These are phyloP conservation scores for Penicillium frequentans DNA, from an alignment of 2,329 filamentous ascomycete species.

Conservation along the genomic window DNA sequence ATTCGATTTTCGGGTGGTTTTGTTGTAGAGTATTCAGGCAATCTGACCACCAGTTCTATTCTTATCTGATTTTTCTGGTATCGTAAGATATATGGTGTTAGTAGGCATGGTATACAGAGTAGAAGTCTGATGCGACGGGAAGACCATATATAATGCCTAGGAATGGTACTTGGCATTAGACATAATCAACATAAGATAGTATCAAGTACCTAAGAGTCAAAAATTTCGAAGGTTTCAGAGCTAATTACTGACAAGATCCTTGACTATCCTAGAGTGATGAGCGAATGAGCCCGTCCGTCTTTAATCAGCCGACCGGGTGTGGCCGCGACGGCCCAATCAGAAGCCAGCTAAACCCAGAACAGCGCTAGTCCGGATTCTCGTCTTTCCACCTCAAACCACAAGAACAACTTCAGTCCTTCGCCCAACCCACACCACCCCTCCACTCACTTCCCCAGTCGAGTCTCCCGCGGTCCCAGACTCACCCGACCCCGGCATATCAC, in stretches of 20 bases:
- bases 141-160: neutral
- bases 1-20: slow-evolving; percentile 5
- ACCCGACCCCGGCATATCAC: slow-evolving; percentile 15
- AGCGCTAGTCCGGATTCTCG: slow-evolving; percentile 39
- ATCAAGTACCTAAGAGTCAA: neutral
- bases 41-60: slow-evolving; percentile 2
- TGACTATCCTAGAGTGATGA: slow-evolving; percentile 11
- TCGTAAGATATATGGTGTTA: neutral
- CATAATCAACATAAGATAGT: too few relatives aligned
- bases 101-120: neutral
- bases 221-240: neutral
- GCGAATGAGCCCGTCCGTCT: slow-evolving; percentile 18
- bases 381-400: slow-evolving; percentile 44
- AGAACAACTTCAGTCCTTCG: slow-evolving; percentile 33
- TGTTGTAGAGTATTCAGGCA: slow-evolving; percentile 5
- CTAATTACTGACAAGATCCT: neutral
- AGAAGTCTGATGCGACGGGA: neutral
- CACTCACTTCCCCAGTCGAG: slow-evolving; percentile 30
- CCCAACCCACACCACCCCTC: slow-evolving; percentile 32
- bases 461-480: slow-evolving; percentile 25
- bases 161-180: neutral
- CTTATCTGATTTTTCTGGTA: neutral
- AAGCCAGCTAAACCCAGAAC: slow-evolving; percentile 30
- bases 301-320: slow-evolving; percentile 18
- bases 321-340: slow-evolving; percentile 33